These are phyloP conservation scores for Leucosporidium creatinivorum DNA, from an alignment of 768 basidiomycete species.

Conservation along the genomic window DNA sequence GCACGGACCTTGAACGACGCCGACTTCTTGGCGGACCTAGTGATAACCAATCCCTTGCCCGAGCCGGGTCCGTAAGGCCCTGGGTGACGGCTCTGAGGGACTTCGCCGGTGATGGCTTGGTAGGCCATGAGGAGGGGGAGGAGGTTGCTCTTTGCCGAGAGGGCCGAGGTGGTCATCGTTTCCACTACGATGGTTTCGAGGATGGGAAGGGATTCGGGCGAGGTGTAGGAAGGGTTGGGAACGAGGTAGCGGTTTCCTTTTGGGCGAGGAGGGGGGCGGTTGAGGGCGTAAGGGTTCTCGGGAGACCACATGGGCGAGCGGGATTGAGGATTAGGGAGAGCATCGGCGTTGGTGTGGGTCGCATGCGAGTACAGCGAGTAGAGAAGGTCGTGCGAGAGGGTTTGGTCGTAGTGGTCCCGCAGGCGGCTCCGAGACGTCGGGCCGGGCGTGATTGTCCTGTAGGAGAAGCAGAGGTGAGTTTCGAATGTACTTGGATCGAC, in stretches of 20 bases:
- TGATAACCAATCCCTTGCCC: constrained; percentile 65
- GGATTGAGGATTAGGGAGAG: constrained; percentile 53
- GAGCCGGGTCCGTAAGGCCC: constrained; percentile 27
- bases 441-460: neutral
- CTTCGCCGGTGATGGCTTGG: constrained; percentile 75
- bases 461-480: too few species aligned
- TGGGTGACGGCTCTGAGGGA: constrained; percentile 44
- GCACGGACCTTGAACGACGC: constrained; percentile 73
- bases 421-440: constrained; percentile 8
- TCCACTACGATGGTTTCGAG: constrained; percentile 82
- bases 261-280: constrained; percentile 59
- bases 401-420: constrained; percentile 68
- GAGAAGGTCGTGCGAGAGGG: constrained; percentile 79
- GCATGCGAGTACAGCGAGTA: constrained; percentile 87
- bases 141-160: constrained; percentile 62
- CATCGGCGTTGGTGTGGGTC: constrained; percentile 47
- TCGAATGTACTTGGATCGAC: too few species aligned
- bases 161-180: constrained; percentile 73
- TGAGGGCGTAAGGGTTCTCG: constrained; percentile 70
- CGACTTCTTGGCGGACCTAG: constrained; percentile 57
- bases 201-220: constrained; percentile 59
- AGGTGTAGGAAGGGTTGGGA: constrained; percentile 52
- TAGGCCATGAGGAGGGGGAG: constrained; percentile 81
- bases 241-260: constrained; percentile 58
- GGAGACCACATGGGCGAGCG: constrained; percentile 49